Evolutionary conservation across 2,329 filamentous ascomycete genomes (phyloP).

Genomic region (Xylaria sp.): DNA sequence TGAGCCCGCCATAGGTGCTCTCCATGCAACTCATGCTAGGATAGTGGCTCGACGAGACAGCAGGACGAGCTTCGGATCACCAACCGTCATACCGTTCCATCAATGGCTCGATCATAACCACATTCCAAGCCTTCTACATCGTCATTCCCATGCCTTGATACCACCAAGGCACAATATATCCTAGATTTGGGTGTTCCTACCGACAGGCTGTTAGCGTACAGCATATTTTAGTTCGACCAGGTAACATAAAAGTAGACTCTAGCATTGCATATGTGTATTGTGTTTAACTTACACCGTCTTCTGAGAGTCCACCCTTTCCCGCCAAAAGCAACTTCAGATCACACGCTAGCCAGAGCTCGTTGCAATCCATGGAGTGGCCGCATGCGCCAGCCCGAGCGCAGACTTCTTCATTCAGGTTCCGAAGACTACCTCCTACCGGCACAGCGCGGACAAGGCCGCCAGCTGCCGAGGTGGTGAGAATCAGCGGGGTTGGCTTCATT

Average conservation of each 20-base stretch:
- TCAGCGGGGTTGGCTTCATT: conserved; percentile 27
- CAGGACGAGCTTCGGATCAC: neutral
- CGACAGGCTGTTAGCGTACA: conserved; percentile 12
- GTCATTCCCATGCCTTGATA: conserved; percentile 36
- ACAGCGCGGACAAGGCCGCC: conserved; percentile 21
- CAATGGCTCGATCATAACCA: neutral
- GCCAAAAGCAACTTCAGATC: conserved; percentile 31
- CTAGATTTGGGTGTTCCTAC: conserved; percentile 29
- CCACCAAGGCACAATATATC: conserved; percentile 39
- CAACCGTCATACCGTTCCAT: neutral
- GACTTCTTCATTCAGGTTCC: conserved; percentile 31
- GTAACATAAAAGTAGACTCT: no score
- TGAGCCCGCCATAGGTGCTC: neutral
- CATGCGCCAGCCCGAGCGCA: conserved; percentile 30
- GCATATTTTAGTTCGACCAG: neutral
- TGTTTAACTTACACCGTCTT: conserved; percentile 28
- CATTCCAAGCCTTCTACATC: conserved; percentile 4
- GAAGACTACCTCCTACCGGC: conserved; percentile 28
- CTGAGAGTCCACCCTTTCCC: conserved; percentile 20
- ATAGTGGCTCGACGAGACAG: neutral
- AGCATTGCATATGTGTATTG: neutral
- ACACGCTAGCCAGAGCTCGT: conserved; percentile 34
- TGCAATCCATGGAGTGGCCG: conserved; percentile 37
- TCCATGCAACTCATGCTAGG: no score
- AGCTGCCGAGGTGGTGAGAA: conserved; percentile 3